Conservation (phyloP, 495 filamentous ascomycete species). For the Penicillium goetzii region DNA sequence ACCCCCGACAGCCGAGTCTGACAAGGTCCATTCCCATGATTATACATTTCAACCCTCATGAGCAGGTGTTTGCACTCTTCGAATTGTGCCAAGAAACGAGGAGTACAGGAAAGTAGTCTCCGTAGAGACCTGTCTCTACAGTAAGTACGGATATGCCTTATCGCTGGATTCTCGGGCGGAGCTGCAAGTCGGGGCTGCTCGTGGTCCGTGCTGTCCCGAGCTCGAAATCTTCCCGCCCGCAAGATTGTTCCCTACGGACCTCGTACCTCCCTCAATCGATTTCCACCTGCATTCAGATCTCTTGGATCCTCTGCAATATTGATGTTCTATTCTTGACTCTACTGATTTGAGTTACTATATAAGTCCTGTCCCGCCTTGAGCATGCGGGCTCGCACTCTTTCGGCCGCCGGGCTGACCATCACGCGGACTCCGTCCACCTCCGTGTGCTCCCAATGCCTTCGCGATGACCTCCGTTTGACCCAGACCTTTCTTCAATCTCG, state of each 20-base stretch:
- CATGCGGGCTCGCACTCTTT: slow-evolving; percentile 49
- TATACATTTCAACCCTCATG: too few relatives aligned
- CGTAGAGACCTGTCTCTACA: too few relatives aligned
- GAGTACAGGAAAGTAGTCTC: too few relatives aligned
- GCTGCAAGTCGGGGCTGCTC: slow-evolving; percentile 7
- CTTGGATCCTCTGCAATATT: background rate
- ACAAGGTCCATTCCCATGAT: too few relatives aligned
- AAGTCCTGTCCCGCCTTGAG: slow-evolving; percentile 25
- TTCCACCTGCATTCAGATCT: slow-evolving; percentile 3
- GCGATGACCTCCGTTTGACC: slow-evolving; percentile 40
- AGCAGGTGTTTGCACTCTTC: too few relatives aligned
- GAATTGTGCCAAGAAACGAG: too few relatives aligned
- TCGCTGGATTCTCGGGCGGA: background rate
- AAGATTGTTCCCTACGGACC: slow-evolving; percentile 26
- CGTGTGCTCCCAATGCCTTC: slow-evolving; percentile 52
- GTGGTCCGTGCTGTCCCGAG: slow-evolving; percentile 39
- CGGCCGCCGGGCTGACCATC: slow-evolving; percentile 46
- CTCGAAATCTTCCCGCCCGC: slow-evolving; percentile 37
- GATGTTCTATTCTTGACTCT: slow-evolving; percentile 19
- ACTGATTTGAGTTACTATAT: slow-evolving; percentile 1
- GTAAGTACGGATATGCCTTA: too few relatives aligned
- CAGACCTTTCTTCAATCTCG: slow-evolving; percentile 40
- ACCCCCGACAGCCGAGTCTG: too few relatives aligned
- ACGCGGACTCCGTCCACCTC: slow-evolving; percentile 40
- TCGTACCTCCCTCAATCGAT: slow-evolving; percentile 10